Conservation (phyloP, 2,329 filamentous ascomycete genomes). For the Diplocarpon rosae region DNA sequence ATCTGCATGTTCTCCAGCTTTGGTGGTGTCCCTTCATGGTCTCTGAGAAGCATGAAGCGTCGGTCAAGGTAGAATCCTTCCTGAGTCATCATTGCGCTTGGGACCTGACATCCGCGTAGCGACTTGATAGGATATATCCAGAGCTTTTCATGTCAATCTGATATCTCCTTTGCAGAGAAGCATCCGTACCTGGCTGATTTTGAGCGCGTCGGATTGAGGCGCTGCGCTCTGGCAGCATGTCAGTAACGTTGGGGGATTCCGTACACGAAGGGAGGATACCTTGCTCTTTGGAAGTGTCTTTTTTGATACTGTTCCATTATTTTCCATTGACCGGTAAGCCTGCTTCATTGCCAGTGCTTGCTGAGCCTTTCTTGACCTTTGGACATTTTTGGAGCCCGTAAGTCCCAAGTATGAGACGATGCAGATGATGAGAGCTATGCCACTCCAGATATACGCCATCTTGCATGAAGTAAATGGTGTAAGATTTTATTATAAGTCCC, state of each 20-base stretch:
- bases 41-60: slow-evolving; percentile 56
- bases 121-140: slow-evolving; percentile 68
- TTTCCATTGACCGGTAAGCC: slow-evolving; percentile 9
- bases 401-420: slow-evolving; percentile 8
- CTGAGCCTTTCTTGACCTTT: slow-evolving; percentile 10
- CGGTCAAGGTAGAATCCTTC: slow-evolving; percentile 57
- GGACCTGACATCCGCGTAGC: slow-evolving; percentile 48
- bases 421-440: slow-evolving; percentile 3
- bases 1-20: slow-evolving; percentile 49
- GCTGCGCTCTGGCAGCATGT: background rate
- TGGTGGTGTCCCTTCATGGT: slow-evolving; percentile 29
- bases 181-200: slow-evolving; percentile 19
- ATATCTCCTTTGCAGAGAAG: background rate
- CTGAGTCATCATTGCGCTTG: slow-evolving; percentile 41
- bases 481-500: background rate
- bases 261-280: background rate
- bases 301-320: background rate
- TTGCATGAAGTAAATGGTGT: background rate
- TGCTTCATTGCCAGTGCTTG: slow-evolving; percentile 14
- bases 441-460: slow-evolving; percentile 5
- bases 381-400: slow-evolving; percentile 1
- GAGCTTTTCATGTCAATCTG: slow-evolving; percentile 33
- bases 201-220: slow-evolving; percentile 6
- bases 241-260: background rate
- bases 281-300: background rate